Conservation (phyloP, 164 flowering plant genomes). For the Echeveria elegans region DNA sequence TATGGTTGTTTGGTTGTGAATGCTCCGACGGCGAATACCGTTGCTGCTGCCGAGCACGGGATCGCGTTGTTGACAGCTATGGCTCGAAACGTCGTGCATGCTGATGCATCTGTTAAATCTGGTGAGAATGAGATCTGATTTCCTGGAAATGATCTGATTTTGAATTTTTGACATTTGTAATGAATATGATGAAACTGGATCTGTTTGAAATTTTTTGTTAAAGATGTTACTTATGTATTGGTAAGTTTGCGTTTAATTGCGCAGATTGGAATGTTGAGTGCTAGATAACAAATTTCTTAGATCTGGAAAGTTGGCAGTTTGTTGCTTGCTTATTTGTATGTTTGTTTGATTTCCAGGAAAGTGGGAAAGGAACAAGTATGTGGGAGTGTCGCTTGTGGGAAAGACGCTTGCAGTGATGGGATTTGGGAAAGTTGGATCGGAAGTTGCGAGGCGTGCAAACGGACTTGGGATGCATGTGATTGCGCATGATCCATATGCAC, state of each 20-base stretch:
- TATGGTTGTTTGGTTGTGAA: constrained; percentile 82
- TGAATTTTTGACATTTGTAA: not conserved
- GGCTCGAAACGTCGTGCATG: constrained; percentile 85
- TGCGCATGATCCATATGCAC: constrained; percentile 61
- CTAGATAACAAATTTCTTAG: not conserved
- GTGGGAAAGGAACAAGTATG: constrained; percentile 53
- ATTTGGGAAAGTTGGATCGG: constrained; percentile 52
- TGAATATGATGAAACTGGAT: not conserved
- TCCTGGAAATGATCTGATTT: not conserved
- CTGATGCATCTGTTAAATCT: constrained; percentile 83
- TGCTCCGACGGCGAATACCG: constrained; percentile 92
- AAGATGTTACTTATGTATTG: no score
- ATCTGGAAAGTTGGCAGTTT: constrained; percentile 4
- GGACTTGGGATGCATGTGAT: constrained; percentile 58
- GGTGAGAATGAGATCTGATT: constrained; percentile 28
- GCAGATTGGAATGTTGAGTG: not conserved
- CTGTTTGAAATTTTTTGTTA: no score
- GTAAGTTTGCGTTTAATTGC: not conserved
- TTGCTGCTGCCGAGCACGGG: constrained; percentile 96
- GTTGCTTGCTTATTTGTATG: not conserved
- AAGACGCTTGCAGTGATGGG: constrained; percentile 53
- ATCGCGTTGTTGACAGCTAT: constrained; percentile 70
- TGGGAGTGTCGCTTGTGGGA: constrained; percentile 55
- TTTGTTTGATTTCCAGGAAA: constrained; percentile 27
- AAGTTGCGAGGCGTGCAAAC: constrained; percentile 50